Evolutionary conservation across 306 rosid species (phyloP).

Genomic region (Prunus mongolica): DNA sequence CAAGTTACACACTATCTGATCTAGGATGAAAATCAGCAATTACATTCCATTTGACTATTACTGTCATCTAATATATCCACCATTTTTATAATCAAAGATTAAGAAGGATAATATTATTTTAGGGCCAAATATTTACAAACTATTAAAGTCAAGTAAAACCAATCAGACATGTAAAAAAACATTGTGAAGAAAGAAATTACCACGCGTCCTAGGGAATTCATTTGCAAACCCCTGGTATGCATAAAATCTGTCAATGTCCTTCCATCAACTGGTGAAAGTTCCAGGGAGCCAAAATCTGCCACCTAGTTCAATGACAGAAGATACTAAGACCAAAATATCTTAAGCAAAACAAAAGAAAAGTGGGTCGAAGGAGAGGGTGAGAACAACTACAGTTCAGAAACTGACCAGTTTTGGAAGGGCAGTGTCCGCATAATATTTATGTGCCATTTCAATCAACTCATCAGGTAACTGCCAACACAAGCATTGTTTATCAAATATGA

Average conservation of each 20-base stretch:
- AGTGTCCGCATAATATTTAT: conserved; percentile 73
- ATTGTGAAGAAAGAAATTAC: conserved; percentile 29
- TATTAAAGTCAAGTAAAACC: background rate
- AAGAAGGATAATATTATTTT: background rate
- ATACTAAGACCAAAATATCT: conserved; percentile 22
- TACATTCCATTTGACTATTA: background rate
- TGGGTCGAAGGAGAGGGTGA: background rate
- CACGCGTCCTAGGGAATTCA: conserved; percentile 89
- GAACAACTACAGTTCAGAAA: conserved; percentile 13
- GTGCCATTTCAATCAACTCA: conserved; percentile 93
- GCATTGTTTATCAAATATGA: conserved; percentile 14
- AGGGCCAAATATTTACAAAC: background rate
- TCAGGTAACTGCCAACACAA: conserved; percentile 67
- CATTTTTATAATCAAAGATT: background rate
- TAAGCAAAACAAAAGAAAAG: conserved; percentile 4
- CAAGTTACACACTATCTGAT: background rate
- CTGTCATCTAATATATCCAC: background rate
- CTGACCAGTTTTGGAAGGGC: conserved; percentile 98
- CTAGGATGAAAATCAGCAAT: background rate
- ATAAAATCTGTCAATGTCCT: conserved; percentile 95
- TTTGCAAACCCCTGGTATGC: conserved; percentile 95
- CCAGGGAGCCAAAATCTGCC: conserved; percentile 98
- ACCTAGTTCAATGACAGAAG: conserved; percentile 52
- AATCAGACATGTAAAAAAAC: background rate
- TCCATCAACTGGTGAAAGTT: conserved; percentile 99